These are phyloP conservation scores for Zalaria sp. DNA, from an alignment of 2,329 filamentous ascomycete genomes.

Conservation along the genomic window DNA sequence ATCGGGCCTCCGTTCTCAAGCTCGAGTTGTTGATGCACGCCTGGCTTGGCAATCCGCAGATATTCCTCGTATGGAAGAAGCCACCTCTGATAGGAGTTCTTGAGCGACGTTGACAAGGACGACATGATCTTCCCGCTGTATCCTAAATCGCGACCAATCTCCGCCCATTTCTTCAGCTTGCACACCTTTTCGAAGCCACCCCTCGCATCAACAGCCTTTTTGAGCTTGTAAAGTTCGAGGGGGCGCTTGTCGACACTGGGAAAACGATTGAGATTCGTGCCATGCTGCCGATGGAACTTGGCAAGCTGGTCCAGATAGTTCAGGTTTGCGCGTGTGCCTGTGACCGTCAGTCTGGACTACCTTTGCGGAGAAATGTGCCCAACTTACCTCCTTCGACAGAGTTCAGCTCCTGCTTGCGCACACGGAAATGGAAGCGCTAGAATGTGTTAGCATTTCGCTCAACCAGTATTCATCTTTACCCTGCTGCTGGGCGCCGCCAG, in stretches of 20 bases:
- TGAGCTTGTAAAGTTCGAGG: constrained; percentile 85
- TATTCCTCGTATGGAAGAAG: constrained; percentile 95
- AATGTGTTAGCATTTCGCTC: constrained; percentile 15
- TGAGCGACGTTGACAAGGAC: constrained; percentile 88
- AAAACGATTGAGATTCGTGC: constrained; percentile 82
- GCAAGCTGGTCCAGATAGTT: constrained; percentile 89
- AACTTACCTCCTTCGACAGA: constrained; percentile 84
- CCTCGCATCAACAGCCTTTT: constrained; percentile 88
- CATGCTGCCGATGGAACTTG: constrained; percentile 95
- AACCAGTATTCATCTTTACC: constrained; percentile 3
- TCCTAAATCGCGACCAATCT: constrained; percentile 89
- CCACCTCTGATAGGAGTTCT: constrained; percentile 97
- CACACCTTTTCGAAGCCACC: constrained; percentile 95
- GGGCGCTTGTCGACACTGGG: constrained; percentile 97
- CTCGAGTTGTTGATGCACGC: constrained; percentile 91
- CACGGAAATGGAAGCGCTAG: constrained; percentile 92
- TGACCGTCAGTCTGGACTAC: constrained; percentile 13
- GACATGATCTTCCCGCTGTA: constrained; percentile 99
- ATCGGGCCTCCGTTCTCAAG: constrained; percentile 84
- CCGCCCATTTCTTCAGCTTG: constrained; percentile 97
- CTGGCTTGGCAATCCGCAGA: constrained; percentile 75
- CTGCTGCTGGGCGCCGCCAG: neutral
- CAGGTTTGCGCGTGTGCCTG: constrained; percentile 79
- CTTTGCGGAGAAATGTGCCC: neutral
- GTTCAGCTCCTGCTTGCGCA: constrained; percentile 90